A percentile compares a stretch with the other conserved stretches of the same genome.
phyloP scores from a whole-genome alignment of 106 monocot genomes.

The Dendrobium chrysotoxum region DNA sequence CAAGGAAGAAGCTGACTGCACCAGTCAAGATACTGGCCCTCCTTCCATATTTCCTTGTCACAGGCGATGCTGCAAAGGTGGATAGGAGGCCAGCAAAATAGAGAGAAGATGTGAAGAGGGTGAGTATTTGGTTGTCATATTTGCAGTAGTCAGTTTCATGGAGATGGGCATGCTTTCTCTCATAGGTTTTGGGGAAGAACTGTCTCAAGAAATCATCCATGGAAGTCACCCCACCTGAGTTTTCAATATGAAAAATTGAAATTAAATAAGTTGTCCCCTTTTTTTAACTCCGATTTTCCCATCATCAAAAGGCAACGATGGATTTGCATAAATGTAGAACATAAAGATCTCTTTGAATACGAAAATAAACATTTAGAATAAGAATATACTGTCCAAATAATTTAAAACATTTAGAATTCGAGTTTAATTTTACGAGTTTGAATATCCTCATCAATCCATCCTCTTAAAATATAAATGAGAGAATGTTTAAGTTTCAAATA shows the following conservation, averaged over 20 bases:
- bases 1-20: constrained; percentile 44
- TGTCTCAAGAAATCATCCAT: constrained; percentile 58
- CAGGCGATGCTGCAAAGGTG: constrained; percentile 41
- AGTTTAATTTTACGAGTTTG: too few species aligned
- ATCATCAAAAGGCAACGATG: too few species aligned
- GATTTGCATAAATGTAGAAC: too few species aligned
- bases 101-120: constrained; percentile 65
- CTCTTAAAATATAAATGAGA: too few species aligned
- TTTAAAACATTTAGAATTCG: too few species aligned
- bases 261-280: too few species aligned
- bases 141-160: constrained; percentile 59
- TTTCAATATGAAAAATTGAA: neutral
- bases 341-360: too few species aligned
- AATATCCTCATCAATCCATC: too few species aligned
- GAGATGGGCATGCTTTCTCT: constrained; percentile 38
- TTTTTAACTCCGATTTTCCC: too few species aligned
- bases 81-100: constrained; percentile 58
- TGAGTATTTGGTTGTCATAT: constrained; percentile 54
- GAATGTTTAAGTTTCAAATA: too few species aligned
- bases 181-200: constrained; percentile 45
- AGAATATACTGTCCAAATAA: too few species aligned
- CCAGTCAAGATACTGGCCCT: constrained; percentile 38
- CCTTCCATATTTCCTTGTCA: constrained; percentile 49
- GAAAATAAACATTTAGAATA: too few species aligned
- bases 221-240: constrained; percentile 58